These are phyloP conservation scores for Fusarium sp. DNA, from an alignment of 2,329 filamentous ascomycete genomes.

Conservation along the genomic window DNA sequence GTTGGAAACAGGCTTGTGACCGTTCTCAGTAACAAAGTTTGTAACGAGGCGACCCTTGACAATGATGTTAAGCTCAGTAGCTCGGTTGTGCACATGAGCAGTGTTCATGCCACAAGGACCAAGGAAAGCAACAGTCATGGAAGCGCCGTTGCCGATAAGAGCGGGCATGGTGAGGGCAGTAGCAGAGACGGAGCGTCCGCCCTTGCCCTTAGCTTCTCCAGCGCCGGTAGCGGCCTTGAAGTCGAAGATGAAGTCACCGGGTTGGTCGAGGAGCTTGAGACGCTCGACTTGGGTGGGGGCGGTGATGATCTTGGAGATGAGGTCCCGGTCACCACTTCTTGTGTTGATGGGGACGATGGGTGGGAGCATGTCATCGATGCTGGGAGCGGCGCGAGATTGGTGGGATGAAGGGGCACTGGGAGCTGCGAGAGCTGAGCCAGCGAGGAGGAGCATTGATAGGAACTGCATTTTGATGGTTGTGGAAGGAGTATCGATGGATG, in stretches of 20 bases:
- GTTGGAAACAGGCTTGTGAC: constrained; percentile 50
- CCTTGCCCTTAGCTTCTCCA: constrained; percentile 8
- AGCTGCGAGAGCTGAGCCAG: constrained; percentile 15
- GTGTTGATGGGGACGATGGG: constrained; percentile 28
- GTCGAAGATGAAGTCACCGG: constrained; percentile 20
- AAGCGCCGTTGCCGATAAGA: constrained; percentile 19
- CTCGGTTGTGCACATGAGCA: constrained; percentile 17
- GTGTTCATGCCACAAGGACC: constrained; percentile 25
- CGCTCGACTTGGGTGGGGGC: constrained; percentile 50
- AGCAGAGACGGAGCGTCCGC: constrained; percentile 8
- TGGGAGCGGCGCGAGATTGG: neutral
- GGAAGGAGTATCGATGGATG: rapidly evolving
- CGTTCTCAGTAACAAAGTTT: constrained; percentile 11
- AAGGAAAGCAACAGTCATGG: constrained; percentile 20
- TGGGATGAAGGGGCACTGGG: constrained; percentile 5
- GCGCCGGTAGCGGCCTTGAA: constrained; percentile 2
- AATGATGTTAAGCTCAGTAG: constrained; percentile 17
- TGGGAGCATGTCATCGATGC: constrained; percentile 20
- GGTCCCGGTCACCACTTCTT: constrained; percentile 36
- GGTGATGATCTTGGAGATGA: constrained; percentile 49
- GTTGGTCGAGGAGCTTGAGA: constrained; percentile 43
- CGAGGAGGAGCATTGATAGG: neutral
- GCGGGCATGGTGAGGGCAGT: constrained; percentile 23
- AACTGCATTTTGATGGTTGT: neutral
- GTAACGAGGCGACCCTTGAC: constrained; percentile 24